These are phyloP conservation scores for Candida peoriensis DNA, from an alignment of 805 yeast genomes.

Conservation along the genomic window DNA sequence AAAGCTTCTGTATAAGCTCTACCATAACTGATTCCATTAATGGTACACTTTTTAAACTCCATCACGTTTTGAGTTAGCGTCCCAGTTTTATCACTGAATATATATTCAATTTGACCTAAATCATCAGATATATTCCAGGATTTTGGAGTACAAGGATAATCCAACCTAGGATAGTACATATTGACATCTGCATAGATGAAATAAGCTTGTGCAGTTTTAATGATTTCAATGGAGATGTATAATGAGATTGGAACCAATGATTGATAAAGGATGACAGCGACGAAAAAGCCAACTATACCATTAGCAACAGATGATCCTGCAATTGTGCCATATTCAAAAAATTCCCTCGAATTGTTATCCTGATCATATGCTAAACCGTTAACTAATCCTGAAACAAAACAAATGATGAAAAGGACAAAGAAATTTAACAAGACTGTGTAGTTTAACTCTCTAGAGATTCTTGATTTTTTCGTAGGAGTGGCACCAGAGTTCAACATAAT, in stretches of 20 bases:
- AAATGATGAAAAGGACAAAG: constrained; percentile 53
- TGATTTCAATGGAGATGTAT: constrained; percentile 76
- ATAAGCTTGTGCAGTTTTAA: constrained; percentile 75
- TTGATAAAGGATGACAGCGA: constrained; percentile 70
- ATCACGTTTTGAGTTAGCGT: constrained; percentile 78
- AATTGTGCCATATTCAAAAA: constrained; percentile 64
- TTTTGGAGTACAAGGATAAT: constrained; percentile 79
- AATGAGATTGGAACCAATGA: constrained; percentile 79
- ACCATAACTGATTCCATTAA: constrained; percentile 69
- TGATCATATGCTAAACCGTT: constrained; percentile 61
- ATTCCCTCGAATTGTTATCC: constrained; percentile 47
- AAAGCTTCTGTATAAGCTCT: constrained; percentile 79
- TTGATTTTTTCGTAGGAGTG: constrained; percentile 73
- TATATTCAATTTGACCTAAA: constrained; percentile 78
- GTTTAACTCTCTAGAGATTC: constrained; percentile 69
- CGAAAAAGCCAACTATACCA: constrained; percentile 70
- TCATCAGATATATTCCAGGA: constrained; percentile 85
- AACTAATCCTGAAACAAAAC: constrained; percentile 64
- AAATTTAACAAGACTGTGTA: constrained; percentile 67
- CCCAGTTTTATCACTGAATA: constrained; percentile 82
- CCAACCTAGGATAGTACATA: constrained; percentile 64
- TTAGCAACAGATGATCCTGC: constrained; percentile 62
- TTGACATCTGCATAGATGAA: constrained; percentile 71
- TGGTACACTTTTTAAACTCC: constrained; percentile 81
- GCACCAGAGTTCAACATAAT: constrained; percentile 77